A percentile compares a stretch with the other conserved stretches of the same genome.
These are phyloP conservation scores for Phytophthora aleatoria DNA, from an alignment of 352 stramenopile genomes.

Conservation along the genomic window DNA sequence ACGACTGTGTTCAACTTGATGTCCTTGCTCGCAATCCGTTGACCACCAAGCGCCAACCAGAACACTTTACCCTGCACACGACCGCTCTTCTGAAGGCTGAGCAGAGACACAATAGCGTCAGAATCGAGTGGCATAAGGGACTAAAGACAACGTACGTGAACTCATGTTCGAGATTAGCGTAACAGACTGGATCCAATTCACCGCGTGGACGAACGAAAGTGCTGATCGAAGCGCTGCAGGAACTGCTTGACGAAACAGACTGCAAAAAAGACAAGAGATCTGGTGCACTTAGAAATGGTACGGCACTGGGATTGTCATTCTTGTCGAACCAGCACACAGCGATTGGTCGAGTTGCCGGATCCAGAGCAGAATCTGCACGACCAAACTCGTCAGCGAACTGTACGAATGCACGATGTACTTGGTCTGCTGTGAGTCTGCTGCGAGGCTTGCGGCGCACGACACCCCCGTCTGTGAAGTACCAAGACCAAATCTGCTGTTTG, in stretches of 20 bases:
- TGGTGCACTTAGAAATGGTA: conserved; percentile 55
- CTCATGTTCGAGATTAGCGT: conserved; percentile 81
- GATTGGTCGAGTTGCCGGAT: conserved; percentile 33
- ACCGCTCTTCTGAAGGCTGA: conserved; percentile 68
- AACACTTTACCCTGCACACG: conserved; percentile 63
- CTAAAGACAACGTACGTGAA: conserved; percentile 49
- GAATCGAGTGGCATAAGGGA: conserved; percentile 38
- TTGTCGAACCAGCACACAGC: conserved; percentile 76
- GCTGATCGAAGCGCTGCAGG: conserved; percentile 49
- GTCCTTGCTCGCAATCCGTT: conserved; percentile 77
- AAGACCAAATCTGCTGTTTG: conserved; percentile 81
- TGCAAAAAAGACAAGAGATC: conserved; percentile 60
- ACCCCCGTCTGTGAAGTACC: conserved; percentile 62
- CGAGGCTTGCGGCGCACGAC: conserved; percentile 66
- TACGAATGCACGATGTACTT: conserved; percentile 49
- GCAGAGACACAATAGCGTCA: conserved; percentile 8
- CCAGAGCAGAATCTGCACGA: background rate
- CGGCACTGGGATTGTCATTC: conserved; percentile 38
- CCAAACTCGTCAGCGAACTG: conserved; percentile 25
- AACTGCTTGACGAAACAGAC: conserved; percentile 40
- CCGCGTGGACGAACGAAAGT: conserved; percentile 69
- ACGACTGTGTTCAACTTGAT: conserved; percentile 55
- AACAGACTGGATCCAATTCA: conserved; percentile 63
- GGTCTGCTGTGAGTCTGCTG: conserved; percentile 49
- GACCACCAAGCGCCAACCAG: conserved; percentile 63